Percentiles rank a stretch among this genome's conserved stretches.
phyloP scores from a whole-genome alignment of 306 rosid species.

The Abrus pulchellus region DNA sequence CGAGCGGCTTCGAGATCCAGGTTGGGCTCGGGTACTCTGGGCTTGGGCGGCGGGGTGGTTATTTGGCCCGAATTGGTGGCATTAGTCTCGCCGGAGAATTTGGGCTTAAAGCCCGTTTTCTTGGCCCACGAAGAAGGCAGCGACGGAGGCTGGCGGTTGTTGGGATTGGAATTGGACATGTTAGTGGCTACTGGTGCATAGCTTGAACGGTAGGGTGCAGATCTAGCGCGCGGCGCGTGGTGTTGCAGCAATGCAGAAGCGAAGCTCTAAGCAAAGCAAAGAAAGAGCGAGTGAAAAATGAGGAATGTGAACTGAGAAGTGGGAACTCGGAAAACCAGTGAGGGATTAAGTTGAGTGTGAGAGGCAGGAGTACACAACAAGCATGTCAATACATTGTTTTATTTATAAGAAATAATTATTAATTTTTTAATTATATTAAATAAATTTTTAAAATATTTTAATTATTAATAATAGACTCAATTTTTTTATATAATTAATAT shows the following conservation, averaged over 20 bases:
- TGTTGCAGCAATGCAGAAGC: constrained; percentile 9
- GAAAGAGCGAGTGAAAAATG: not conserved
- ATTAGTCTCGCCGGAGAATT: constrained; percentile 93
- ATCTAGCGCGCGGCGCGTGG: constrained; percentile 40
- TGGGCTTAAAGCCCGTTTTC: constrained; percentile 88
- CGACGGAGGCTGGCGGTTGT: constrained; percentile 36
- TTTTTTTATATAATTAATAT: too few species aligned
- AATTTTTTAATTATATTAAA: too few species aligned
- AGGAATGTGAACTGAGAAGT: not conserved
- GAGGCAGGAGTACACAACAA: too few species aligned
- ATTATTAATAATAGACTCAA: too few species aligned
- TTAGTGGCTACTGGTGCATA: constrained; percentile 7
- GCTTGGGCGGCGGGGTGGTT: constrained; percentile 48
- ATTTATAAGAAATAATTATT: too few species aligned
- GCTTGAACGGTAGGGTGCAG: constrained; percentile 18
- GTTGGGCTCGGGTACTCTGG: constrained; percentile 49
- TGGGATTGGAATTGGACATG: constrained; percentile 46
- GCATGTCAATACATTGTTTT: too few species aligned
- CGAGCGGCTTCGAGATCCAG: constrained; percentile 79
- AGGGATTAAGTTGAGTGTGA: too few species aligned
- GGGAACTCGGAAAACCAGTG: not conserved
- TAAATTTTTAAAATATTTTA: too few species aligned
- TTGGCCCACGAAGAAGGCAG: constrained; percentile 98
- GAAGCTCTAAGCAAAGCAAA: constrained; percentile 2
- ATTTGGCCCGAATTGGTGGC: constrained; percentile 73